These are phyloP conservation scores for Sphagnum fallax DNA, from an alignment of 228 moss, liverwort and hornwort species.

Conservation along the genomic window DNA sequence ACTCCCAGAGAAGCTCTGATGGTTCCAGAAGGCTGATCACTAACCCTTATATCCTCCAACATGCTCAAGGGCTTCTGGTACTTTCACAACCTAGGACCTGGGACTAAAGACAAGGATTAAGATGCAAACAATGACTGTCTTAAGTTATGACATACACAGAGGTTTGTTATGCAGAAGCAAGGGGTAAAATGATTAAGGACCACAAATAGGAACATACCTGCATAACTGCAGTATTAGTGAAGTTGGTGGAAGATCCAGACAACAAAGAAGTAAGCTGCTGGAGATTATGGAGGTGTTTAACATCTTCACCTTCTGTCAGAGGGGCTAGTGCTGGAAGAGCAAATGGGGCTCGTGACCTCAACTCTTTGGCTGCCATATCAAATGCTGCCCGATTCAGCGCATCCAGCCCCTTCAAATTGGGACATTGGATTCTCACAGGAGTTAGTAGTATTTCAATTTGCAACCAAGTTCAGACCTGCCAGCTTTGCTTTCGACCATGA, in stretches of 20 bases:
- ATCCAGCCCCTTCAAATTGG: conserved; percentile 67
- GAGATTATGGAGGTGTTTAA: conserved; percentile 71
- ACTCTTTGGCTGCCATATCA: conserved; percentile 36
- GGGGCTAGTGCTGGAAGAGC: conserved; percentile 53
- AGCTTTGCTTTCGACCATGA: not conserved
- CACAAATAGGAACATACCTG: conserved; percentile 7
- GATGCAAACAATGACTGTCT: too few species aligned
- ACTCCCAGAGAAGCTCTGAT: not conserved
- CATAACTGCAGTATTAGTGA: conserved; percentile 19
- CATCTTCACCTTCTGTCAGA: conserved; percentile 74
- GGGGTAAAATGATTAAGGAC: too few species aligned
- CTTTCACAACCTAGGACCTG: too few species aligned
- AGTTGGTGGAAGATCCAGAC: conserved; percentile 21
- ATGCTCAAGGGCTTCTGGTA: too few species aligned
- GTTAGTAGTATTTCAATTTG: not conserved
- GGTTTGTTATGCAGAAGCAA: too few species aligned
- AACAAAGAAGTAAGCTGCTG: conserved; percentile 64
- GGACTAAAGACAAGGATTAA: too few species aligned
- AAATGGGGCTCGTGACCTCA: conserved; percentile 47
- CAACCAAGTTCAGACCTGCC: not conserved
- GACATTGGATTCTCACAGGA: not conserved
- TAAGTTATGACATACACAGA: too few species aligned
- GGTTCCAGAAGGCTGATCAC: not conserved
- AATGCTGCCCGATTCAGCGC: conserved; percentile 79
- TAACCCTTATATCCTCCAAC: too few species aligned